Base-by-base conservation (phyloP, 148 eudicot species). In the Bassia scoparia region DNA sequence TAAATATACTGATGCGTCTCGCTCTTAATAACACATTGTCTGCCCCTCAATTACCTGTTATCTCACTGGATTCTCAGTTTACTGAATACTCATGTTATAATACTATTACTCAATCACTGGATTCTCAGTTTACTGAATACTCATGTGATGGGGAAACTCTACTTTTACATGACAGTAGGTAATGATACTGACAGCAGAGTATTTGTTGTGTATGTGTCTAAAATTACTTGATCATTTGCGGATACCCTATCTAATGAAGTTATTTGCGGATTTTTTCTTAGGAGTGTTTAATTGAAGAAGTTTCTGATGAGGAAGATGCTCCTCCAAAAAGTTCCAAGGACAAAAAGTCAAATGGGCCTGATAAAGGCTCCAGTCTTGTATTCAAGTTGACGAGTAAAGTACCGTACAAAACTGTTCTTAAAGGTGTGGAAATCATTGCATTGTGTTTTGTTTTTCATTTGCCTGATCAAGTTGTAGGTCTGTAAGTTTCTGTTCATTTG, bases 221-320 rank as follows among this genome's bases (percentile, higher is more conserved):
- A 29, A 38, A 21, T 62, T 35, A 24, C 65, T n/a, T 43, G 26
- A 38, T 20, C 18, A 12, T 10, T 37, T 54, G 43, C 72, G 17
- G 43, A 41, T 27, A 14, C 31, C 34, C 60, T 37, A 23, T 31
- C 33, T 31, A 37, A 0, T 37, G 37, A 41, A 41, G 0, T 58
- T 24, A 37, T 63, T 46, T 69, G 66, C 46, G 41, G 37, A 68
- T 71, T 34, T 26, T 55, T 70, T 65, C 58, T 67, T 82, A 95
- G 98, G 98, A 95, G 68, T 95, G 98, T 83, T 80, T 75, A 54
- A 84, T 95, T 61, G 98, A 95, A 86, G 98, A 95, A 80, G 84
- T 86, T 78, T 68, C 92, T 43, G 98, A 95, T 61, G 97, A 91
- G 41, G 99, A 88, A 72, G 96, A 89, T 64, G 78, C 90, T 67